Conservation (phyloP, 2,329 filamentous ascomycete genomes). For the Fusarium longipes region DNA sequence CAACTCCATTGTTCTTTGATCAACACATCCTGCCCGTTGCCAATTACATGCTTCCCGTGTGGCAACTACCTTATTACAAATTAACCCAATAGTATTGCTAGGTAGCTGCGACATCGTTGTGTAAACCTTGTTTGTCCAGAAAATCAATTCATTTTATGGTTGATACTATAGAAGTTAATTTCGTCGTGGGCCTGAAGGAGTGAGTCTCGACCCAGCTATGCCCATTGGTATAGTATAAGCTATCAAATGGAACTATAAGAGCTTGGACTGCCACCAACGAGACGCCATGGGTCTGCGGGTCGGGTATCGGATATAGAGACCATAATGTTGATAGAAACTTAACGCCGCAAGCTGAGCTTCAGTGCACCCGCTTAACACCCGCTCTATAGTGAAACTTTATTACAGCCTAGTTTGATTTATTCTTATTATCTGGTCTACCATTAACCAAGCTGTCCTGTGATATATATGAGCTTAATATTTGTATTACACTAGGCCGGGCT, state of each 20-base stretch:
- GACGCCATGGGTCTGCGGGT: not conserved
- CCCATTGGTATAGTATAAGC: not conserved
- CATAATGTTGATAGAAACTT: not conserved
- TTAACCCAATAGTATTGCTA: not conserved
- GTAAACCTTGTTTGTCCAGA: constrained; percentile 4
- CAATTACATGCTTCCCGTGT: constrained; percentile 23
- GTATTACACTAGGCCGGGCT: not conserved
- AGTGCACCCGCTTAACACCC: not conserved
- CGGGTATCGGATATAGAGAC: not conserved
- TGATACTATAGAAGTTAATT: not conserved
- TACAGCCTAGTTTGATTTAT: not conserved
- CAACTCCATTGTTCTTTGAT: not conserved
- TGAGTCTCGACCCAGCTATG: not conserved
- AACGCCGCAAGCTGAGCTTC: constrained; percentile 8
- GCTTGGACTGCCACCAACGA: not conserved
- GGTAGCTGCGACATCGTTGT: not conserved
- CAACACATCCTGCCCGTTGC: not conserved
- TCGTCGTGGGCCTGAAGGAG: not conserved
- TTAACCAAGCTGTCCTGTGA: not conserved
- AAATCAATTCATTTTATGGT: constrained; percentile 13
- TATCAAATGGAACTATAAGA: not conserved
- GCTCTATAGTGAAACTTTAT: constrained; percentile 3
- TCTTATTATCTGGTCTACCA: not conserved
- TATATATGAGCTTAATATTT: not conserved
- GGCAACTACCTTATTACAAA: constrained; percentile 31